Evolutionary conservation across 495 filamentous ascomycete species (phyloP).

Genomic region (Aspergillus cristatus): DNA sequence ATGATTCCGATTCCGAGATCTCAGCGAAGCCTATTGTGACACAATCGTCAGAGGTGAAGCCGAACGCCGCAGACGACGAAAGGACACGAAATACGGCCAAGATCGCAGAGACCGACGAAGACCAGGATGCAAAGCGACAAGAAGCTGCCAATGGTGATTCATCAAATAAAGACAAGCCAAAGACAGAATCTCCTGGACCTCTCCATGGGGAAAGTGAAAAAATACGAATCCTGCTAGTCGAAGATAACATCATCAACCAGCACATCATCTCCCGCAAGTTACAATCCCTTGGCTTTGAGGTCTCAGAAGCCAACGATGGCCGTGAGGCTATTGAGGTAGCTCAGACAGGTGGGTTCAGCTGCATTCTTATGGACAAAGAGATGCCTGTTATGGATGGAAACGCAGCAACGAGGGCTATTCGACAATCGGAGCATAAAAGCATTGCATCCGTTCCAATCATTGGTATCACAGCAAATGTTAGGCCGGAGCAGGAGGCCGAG

Average conservation of each 20-base stretch:
- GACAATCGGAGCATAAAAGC: conserved; percentile 43
- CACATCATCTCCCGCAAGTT: conserved; percentile 58
- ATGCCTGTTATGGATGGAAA: conserved; percentile 82
- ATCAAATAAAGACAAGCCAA: too few relatives aligned
- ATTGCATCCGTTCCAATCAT: conserved; percentile 60
- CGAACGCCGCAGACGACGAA: conserved; percentile 1
- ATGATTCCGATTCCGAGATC: conserved; percentile 6
- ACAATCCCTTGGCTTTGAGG: conserved; percentile 49
- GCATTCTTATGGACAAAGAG: conserved; percentile 76
- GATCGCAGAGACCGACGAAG: not conserved
- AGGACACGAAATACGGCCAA: conserved; percentile 1
- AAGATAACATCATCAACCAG: conserved; percentile 76
- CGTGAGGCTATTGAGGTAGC: conserved; percentile 55
- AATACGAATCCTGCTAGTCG: conserved; percentile 57
- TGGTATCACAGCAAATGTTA: conserved; percentile 68
- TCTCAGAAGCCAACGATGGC: conserved; percentile 65
- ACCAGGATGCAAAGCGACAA: too few relatives aligned
- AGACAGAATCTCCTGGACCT: too few relatives aligned
- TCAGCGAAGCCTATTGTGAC: conserved; percentile 3
- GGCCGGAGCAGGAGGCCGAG: conserved; percentile 55
- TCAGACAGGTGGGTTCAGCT: conserved; percentile 26
- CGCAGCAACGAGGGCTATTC: conserved; percentile 56
- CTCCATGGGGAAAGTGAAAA: too few relatives aligned
- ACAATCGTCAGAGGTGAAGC: not conserved
- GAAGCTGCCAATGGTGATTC: too few relatives aligned